Evolutionary conservation across 2,329 filamentous ascomycete species (phyloP).

Genomic region (Aspergillus unguis): DNA sequence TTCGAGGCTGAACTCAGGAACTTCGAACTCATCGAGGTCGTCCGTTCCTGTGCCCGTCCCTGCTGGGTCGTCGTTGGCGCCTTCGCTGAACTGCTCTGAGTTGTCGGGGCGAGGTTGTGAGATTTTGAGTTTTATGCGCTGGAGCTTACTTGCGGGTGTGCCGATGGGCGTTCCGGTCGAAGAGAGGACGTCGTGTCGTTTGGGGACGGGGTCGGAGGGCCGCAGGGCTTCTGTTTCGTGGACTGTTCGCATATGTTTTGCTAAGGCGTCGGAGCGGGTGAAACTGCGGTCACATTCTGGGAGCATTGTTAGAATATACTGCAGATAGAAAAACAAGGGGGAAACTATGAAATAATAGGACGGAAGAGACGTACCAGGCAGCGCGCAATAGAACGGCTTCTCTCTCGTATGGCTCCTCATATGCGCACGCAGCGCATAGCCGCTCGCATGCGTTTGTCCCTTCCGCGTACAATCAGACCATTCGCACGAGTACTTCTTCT

Average conservation of each 20-base stretch:
- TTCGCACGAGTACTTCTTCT: slow-evolving; percentile 98
- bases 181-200: slow-evolving; percentile 32
- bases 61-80: slow-evolving; percentile 25
- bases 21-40: slow-evolving; percentile 34
- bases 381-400: slow-evolving; percentile 95
- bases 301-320: slow-evolving; percentile 1
- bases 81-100: slow-evolving; percentile 26
- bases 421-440: slow-evolving; percentile 92
- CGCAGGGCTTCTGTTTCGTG: slow-evolving; percentile 93
- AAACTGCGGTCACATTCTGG: slow-evolving; percentile 96
- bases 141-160: slow-evolving; percentile 33
- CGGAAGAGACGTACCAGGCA: slow-evolving; percentile 66
- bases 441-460: slow-evolving; percentile 87
- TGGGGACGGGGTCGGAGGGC: slow-evolving; percentile 53
- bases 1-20: slow-evolving; percentile 40
- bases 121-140: slow-evolving; percentile 43
- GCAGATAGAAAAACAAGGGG: neutral
- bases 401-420: slow-evolving; percentile 97
- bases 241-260: slow-evolving; percentile 98
- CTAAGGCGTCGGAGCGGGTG: slow-evolving; percentile 88
- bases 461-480: slow-evolving; percentile 89
- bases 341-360: slow-evolving; percentile 1
- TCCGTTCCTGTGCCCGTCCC: slow-evolving; percentile 33
- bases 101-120: slow-evolving; percentile 35
- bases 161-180: slow-evolving; percentile 28